Evolutionary conservation across 495 filamentous ascomycete genomes (phyloP).

Genomic region (Tetracladium setigerum): DNA sequence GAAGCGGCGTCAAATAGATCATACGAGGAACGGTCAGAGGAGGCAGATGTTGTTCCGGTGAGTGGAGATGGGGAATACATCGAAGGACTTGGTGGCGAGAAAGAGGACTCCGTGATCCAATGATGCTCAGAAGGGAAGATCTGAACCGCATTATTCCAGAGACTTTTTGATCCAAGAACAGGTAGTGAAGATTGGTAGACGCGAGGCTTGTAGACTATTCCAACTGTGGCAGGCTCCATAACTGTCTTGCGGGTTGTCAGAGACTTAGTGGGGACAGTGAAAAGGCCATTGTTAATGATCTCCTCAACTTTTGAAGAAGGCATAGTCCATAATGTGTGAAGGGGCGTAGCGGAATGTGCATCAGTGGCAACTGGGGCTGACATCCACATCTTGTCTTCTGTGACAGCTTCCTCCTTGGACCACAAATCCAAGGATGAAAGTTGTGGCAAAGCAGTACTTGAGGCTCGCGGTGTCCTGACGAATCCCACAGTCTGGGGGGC

Average conservation of each 20-base stretch:
- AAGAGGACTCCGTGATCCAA: slow-evolving; percentile 22
- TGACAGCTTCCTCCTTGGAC: not conserved
- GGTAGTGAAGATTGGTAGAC: not conserved
- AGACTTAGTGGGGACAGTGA: slow-evolving; percentile 3
- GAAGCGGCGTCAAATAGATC: slow-evolving; percentile 12
- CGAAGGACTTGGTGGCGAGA: slow-evolving; percentile 17
- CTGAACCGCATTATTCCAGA: slow-evolving; percentile 11
- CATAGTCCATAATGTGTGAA: slow-evolving; percentile 18
- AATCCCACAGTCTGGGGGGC: too few species aligned
- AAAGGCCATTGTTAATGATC: slow-evolving; percentile 9
- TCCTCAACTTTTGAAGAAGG: not conserved
- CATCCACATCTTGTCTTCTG: slow-evolving; percentile 2
- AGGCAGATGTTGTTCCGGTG: slow-evolving; percentile 12
- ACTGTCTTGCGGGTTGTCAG: slow-evolving; percentile 6
- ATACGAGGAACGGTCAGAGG: not conserved
- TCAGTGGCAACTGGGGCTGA: not conserved
- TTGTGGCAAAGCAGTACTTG: not conserved
- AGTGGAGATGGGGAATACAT: slow-evolving; percentile 14
- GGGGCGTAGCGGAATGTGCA: not conserved
- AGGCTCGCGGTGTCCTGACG: too few species aligned
- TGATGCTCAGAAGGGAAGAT: slow-evolving; percentile 12
- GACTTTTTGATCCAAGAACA: slow-evolving; percentile 6
- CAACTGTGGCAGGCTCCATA: slow-evolving; percentile 11
- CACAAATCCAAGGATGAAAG: slow-evolving; percentile 11
- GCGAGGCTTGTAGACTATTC: slow-evolving; percentile 19